phyloP scores from a whole-genome alignment of 306 rosid genomes.

The Cicer yamashitae region DNA sequence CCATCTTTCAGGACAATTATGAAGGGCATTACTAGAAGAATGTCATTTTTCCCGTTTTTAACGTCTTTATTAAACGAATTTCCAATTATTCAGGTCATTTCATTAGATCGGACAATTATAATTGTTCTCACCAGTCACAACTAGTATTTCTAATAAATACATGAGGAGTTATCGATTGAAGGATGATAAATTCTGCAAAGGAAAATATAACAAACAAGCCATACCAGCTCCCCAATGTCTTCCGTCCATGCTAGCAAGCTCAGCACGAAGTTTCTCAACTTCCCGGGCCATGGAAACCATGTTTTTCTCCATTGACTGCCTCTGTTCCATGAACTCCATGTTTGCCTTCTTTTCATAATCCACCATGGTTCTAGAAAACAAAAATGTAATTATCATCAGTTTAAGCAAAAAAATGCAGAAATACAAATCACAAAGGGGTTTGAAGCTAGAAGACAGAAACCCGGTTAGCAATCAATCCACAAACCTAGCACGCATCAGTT shows the following conservation, averaged over 20 bases:
- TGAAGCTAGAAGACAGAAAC: constrained; percentile 37
- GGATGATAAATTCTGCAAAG: constrained; percentile 33
- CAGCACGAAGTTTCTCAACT: constrained; percentile 89
- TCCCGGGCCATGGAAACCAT: constrained; percentile 92
- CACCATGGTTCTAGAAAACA: constrained; percentile 58
- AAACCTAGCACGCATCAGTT: constrained; percentile 82
- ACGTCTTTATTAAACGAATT: not conserved
- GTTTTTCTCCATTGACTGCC: constrained; percentile 87
- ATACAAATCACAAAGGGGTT: not conserved
- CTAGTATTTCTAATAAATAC: constrained; percentile 8
- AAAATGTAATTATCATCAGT: constrained; percentile 26
- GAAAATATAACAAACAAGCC: constrained; percentile 30
- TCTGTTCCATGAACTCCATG: constrained; percentile 84
- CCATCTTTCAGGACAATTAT: constrained; percentile 8
- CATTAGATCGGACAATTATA: constrained; percentile 25
- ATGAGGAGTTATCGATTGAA: constrained; percentile 4
- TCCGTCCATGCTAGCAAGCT: constrained; percentile 66
- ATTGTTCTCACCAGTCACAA: constrained; percentile 9
- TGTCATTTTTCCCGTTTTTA: not conserved
- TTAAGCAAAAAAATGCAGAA: constrained; percentile 5
- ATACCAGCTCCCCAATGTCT: constrained; percentile 89
- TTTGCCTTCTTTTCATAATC: constrained; percentile 89
- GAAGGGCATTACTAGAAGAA: constrained; percentile 7
- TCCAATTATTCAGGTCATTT: constrained; percentile 35
- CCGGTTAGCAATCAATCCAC: constrained; percentile 36